Evolutionary conservation across 2,329 filamentous ascomycete species (phyloP), one percentile per base, ranked within the genome.

Genomic region (Lasiodiplodia gonubiensis): DNA sequence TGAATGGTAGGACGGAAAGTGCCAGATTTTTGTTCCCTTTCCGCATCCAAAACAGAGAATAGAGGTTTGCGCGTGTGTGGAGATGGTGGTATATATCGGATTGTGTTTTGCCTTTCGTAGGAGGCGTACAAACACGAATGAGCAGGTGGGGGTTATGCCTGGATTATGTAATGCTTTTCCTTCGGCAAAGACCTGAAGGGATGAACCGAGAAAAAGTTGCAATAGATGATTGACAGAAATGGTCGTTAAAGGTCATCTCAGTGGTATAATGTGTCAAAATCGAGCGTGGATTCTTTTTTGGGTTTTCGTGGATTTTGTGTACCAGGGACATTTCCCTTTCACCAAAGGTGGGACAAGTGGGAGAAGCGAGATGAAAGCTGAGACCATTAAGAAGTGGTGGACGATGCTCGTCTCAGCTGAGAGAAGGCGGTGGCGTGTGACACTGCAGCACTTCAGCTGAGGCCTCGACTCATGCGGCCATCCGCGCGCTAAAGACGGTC

Each of bases 181-280:
- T 33, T 42, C 23, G 16, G 23, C 25, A 14, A 55, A 35, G 49
- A 30, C 11, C 33, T 21, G 33, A 57, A 37, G 21, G 27, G 33
- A 37, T 21, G 27, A 54, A 53, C 49, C 61, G 37, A 65, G 49
- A 42, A 46, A n/a, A 46, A 35, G 16, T 53, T 37, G 53, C 53
- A 65, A 65, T 25, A 54, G 30, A 48, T 55, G 35, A 11, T 21
- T 49, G 16, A 18, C 14, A 52, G 53, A 52, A 65, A 55, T 55
- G 35, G 61, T 65, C 48, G 49, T 53, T 53, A 65, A 54, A 23
- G 51, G 61, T 53, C 51, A 46, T 65, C 61, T 53, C 48, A 65
- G 21, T 55, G 35, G 49, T 63, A 51, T 55, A 37, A 51, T 51
- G 35, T 37, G 49, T 37, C 12, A 21, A 37, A 46, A 18, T 35